Conservation (phyloP, 1,284 basidiomycete genomes). For the Ustilago nuda region DNA sequence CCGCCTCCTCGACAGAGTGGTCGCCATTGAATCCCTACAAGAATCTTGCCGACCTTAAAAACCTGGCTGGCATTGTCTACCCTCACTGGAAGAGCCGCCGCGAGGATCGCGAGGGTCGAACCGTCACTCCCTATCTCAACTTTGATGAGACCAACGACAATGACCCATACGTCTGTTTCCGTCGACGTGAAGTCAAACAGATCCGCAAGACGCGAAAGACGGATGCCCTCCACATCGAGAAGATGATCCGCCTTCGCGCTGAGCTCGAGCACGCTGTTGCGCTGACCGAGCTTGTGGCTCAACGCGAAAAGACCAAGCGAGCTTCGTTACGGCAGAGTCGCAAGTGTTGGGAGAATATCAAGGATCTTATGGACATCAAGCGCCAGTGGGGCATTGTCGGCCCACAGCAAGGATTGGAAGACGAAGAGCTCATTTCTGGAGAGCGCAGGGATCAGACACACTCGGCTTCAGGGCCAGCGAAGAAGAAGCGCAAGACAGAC, state of each 20-base stretch:
- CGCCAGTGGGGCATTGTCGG: slow-evolving; percentile 62
- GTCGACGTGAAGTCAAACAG: slow-evolving; percentile 92
- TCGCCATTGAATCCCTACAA: slow-evolving; percentile 61
- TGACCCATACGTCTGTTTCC: slow-evolving; percentile 98
- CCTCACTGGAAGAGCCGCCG: slow-evolving; percentile 67
- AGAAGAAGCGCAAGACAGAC: slow-evolving; percentile 65
- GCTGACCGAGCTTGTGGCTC: slow-evolving; percentile 59
- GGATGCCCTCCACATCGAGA: slow-evolving; percentile 67
- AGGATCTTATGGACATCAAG: slow-evolving; percentile 62
- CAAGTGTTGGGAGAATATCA: slow-evolving; percentile 58
- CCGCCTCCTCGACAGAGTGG: slow-evolving; percentile 41
- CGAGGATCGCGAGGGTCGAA: slow-evolving; percentile 61
- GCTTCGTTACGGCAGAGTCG: slow-evolving; percentile 52
- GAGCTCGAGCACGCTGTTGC: slow-evolving; percentile 62
- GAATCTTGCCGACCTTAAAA: slow-evolving; percentile 62
- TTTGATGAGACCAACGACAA: slow-evolving; percentile 91
- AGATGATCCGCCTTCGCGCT: slow-evolving; percentile 63
- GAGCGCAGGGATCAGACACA: slow-evolving; percentile 54
- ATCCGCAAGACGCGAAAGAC: slow-evolving; percentile 86
- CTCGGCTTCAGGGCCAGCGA: slow-evolving; percentile 44
- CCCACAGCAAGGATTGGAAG: slow-evolving; percentile 57
- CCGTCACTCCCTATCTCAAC: slow-evolving; percentile 62
- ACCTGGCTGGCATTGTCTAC: slow-evolving; percentile 57
- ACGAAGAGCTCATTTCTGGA: slow-evolving; percentile 64
- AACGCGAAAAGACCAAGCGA: slow-evolving; percentile 65